Evolutionary conservation across 352 stramenopile species (phyloP), one percentile per base, ranked within the genome.

Genomic region (Ophiocytium majus): DNA sequence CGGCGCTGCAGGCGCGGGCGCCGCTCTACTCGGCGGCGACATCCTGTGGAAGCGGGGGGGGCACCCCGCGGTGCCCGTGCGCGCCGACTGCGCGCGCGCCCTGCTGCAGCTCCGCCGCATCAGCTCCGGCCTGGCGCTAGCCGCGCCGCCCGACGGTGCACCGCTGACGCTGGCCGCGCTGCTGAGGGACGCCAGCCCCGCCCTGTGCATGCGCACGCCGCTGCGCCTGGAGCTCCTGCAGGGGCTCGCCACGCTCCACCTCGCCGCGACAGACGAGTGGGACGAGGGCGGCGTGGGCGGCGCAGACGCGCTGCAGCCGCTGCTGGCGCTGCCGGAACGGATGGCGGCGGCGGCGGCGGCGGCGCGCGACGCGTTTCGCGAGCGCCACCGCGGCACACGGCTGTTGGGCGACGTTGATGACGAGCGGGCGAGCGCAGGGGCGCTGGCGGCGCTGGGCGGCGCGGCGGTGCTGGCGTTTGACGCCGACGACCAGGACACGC

Each of bases 41-140:
- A 91, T 93, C 28, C 89, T 98, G 17, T 98, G 95, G 94, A 98
- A 98, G 85, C 93, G 92, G 79, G 95, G 95, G 79, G 94, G 94
- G 0, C 94, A 97, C 74, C 92, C 92, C 32, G 50, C 91, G 66
- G 86, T 93, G 49, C 88, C 92, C 86, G 88, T 88, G 35, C 88
- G 90, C 84, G 78, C 89, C 37, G 50, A 86, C 63, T 57, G 92
- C 50, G 91, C 92, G 83, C 79, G 91, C 74, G 83, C 86, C n/a
- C 86, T 93, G 14, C 84, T 17, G 9, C 10, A 14, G 32, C 79
- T 89, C 1, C 34, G 57, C 10, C 31, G 32, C 0, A 82, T 89
- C 0, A 37, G 75, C 9, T 43, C 64, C 1, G 63, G 82, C 31
- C 81, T 87, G 0, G 63, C 75, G 28, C 50, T 86, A 1, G 0